Conservation (phyloP, 495 filamentous ascomycete genomes). For the Penicillium argentinense region DNA sequence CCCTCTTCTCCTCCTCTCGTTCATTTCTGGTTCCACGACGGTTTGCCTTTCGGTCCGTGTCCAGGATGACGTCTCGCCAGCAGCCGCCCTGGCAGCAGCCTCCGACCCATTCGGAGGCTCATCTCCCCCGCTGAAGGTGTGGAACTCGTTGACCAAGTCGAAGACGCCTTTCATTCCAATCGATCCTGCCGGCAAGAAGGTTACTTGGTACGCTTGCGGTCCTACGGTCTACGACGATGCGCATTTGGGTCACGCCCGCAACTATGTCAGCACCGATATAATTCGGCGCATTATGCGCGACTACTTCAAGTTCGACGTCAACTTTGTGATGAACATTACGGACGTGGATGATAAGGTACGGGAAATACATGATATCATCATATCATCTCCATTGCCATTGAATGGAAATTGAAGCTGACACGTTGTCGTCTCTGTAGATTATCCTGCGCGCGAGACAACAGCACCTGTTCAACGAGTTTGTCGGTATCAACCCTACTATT, state of each 20-base stretch:
- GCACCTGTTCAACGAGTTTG: conserved; percentile 63
- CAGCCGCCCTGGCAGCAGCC: conserved; percentile 54
- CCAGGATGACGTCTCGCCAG: conserved; percentile 37
- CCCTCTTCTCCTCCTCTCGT: conserved; percentile 13
- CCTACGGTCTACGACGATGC: conserved; percentile 92
- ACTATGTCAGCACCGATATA: conserved; percentile 94
- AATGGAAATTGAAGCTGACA: too few relatives aligned
- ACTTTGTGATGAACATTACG: conserved; percentile 96
- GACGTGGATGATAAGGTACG: conserved; percentile 88
- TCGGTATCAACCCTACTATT: conserved; percentile 38
- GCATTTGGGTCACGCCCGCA: conserved; percentile 87
- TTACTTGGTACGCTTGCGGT: conserved; percentile 89
- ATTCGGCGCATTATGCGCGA: conserved; percentile 81
- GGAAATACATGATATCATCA: background rate
- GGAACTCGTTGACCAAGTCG: conserved; percentile 73
- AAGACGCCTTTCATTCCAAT: conserved; percentile 77
- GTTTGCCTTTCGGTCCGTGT: background rate
- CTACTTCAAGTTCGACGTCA: conserved; percentile 82
- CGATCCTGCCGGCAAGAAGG: conserved; percentile 61
- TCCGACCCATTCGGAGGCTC: conserved; percentile 25
- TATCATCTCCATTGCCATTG: too few relatives aligned
- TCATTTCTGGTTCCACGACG: conserved; percentile 1
- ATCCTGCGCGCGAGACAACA: conserved; percentile 81
- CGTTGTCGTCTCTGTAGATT: conserved; percentile 52
- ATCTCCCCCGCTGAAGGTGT: conserved; percentile 49